Evolutionary conservation across 1,139 yeast genomes (phyloP).

Genomic region (Taphrina deformans): DNA sequence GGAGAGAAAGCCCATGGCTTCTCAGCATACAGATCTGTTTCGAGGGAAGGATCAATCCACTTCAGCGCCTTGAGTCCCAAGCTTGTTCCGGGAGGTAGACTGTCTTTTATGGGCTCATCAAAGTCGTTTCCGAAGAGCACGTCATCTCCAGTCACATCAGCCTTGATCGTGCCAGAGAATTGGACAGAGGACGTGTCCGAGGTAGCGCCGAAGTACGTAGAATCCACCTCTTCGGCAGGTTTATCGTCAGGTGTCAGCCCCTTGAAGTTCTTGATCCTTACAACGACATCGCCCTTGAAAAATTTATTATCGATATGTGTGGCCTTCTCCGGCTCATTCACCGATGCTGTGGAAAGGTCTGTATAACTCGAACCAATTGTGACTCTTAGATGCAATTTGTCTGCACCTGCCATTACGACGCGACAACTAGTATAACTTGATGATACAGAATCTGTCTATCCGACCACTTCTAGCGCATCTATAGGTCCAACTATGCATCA

Average conservation of each 20-base stretch:
- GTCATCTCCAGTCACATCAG: constrained; percentile 31
- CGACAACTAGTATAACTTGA: not conserved
- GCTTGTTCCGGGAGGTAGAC: constrained; percentile 62
- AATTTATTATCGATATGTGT: constrained; percentile 25
- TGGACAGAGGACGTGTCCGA: constrained; percentile 33
- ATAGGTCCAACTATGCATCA: too few relatives aligned
- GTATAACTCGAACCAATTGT: constrained; percentile 11
- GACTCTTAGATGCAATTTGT: constrained; percentile 15
- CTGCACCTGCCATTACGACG: not conserved
- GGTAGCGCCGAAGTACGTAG: constrained; percentile 24
- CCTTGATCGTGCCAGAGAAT: constrained; percentile 30
- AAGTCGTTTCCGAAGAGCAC: constrained; percentile 61
- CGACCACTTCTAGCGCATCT: too few relatives aligned
- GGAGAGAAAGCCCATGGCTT: constrained; percentile 61
- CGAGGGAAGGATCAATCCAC: constrained; percentile 58
- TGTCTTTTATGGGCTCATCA: constrained; percentile 58
- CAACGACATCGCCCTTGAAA: constrained; percentile 28
- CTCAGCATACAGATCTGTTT: constrained; percentile 63
- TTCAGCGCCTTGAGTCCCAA: constrained; percentile 53
- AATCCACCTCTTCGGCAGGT: constrained; percentile 4
- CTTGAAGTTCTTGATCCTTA: constrained; percentile 20
- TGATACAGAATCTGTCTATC: not conserved
- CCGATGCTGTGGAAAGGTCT: constrained; percentile 6
- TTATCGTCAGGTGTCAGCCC: constrained; percentile 12
- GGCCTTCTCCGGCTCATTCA: constrained; percentile 21